Base-by-base conservation (phyloP, 2,329 filamentous ascomycete species). In the Aspergillus sp. region DNA sequence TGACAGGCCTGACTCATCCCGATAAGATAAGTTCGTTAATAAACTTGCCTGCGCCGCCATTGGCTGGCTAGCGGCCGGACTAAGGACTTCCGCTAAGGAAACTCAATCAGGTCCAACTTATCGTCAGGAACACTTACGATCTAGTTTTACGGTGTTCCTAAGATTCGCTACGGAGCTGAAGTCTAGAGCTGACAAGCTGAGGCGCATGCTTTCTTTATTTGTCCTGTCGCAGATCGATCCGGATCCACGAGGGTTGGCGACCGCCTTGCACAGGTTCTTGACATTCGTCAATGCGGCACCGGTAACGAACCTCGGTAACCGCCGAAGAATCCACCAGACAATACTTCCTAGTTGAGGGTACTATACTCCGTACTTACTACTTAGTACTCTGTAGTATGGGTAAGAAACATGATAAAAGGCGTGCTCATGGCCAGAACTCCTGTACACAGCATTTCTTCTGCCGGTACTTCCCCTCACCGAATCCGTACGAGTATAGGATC, bases 1-100 rank as follows among this genome's bases (percentile, higher is more conserved):
- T 31, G 27, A 27, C 44, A 31, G 44, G 12, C 54, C 59, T 64
- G 66, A 68, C 60, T 69, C 65, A 69, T 55, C 43, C 52, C 65
- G 67, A 69, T 69, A 69, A 69, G 67, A 69, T 69, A 68, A 37
- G 21, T 21, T 21, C 21, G 21, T 21, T 21, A 21, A 21, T 3
- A 21, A 21, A 21, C 21, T 21, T 59, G 40, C 21, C 49, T 27
- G 41, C 21, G 17, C 40, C 31, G 46, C 33, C 45, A 59, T 61
- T 61, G 59, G 59, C 50, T 46, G 37, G 39, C 44, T 31, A 14
- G 23, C 44, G 40, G 41, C 31, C 41, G 21, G 41, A 25, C 45
- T 21, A 48, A 48, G 45, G 45, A 35, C 27, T 35, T n/a, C 35
- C 35, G 45, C 45, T 35, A 35, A 35, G 25, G 33, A 43, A 55